phyloP scores from a whole-genome alignment of 805 yeast species.

The Nakazawaea sp. region DNA sequence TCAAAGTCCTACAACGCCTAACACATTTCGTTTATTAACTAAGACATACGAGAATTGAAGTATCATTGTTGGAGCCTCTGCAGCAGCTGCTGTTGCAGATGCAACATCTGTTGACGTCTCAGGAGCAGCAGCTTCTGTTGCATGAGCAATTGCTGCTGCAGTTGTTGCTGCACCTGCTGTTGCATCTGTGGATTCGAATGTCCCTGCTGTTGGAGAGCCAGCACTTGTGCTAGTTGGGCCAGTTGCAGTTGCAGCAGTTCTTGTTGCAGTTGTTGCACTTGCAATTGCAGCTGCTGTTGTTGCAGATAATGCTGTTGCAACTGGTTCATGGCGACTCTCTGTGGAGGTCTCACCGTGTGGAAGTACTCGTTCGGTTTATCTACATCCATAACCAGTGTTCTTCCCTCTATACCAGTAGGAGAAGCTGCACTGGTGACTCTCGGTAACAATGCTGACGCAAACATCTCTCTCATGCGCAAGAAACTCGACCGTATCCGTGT shows the following conservation, averaged over 20 bases:
- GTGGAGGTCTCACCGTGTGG: constrained; percentile 44
- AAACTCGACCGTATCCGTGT: constrained; percentile 64
- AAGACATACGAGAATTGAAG: too few species aligned
- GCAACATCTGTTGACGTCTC: constrained; percentile 15
- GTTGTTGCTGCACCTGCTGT: constrained; percentile 9
- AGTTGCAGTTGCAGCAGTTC: constrained; percentile 3
- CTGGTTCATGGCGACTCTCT: constrained; percentile 21
- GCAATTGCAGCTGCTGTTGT: constrained; percentile 8
- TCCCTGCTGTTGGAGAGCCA: background rate
- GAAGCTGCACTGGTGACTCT: constrained; percentile 47
- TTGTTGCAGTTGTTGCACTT: constrained; percentile 5
- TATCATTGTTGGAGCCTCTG: background rate
- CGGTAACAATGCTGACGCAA: constrained; percentile 76
- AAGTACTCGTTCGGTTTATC: constrained; percentile 65
- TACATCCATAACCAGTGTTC: constrained; percentile 69
- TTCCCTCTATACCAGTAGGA: constrained; percentile 73
- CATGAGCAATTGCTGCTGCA: background rate
- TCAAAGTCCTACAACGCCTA: too few species aligned
- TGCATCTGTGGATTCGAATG: constrained; percentile 1
- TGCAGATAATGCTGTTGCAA: constrained; percentile 10
- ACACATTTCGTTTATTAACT: too few species aligned
- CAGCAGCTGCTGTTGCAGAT: constrained; percentile 3
- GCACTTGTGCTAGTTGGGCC: too few species aligned
- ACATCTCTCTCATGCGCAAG: constrained; percentile 87
- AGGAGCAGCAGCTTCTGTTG: constrained; percentile 15